A percentile compares a stretch with the other conserved stretches of the same genome.
Conservation (phyloP, 345 rosid species). For the Citrus cavaleriei region DNA sequence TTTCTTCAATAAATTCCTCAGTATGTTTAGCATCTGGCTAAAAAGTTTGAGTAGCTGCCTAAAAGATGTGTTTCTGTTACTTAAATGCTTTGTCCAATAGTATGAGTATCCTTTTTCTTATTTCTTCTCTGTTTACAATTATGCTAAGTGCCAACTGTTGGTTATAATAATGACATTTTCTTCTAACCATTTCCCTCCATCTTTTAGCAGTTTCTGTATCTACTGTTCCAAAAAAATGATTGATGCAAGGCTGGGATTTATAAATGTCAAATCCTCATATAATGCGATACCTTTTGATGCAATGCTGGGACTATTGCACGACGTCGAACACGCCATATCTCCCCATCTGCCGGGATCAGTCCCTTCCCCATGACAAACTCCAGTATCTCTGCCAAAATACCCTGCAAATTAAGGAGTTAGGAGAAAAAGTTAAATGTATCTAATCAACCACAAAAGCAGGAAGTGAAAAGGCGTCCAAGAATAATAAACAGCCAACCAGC, state of each 20-base stretch:
- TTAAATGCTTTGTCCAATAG: not conserved
- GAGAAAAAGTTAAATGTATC: constrained; percentile 11
- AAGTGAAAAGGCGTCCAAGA: not conserved
- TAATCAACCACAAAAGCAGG: not conserved
- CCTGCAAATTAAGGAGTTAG: constrained; percentile 46
- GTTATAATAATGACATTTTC: not conserved
- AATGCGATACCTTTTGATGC: constrained; percentile 67
- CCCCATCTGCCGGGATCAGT: constrained; percentile 95
- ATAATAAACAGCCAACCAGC: not conserved
- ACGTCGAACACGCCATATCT: constrained; percentile 89
- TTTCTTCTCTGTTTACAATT: not conserved
- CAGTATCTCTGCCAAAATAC: constrained; percentile 86
- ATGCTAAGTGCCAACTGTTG: not conserved
- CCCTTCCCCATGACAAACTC: constrained; percentile 99
- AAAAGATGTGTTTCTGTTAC: not conserved
- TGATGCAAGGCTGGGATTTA: not conserved
- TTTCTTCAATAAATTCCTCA: no score
- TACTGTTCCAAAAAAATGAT: not conserved
- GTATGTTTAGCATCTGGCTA: not conserved
- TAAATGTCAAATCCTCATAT: not conserved
- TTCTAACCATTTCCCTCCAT: not conserved
- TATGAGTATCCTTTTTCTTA: not conserved
- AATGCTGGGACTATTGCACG: constrained; percentile 93
- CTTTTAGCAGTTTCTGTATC: not conserved
- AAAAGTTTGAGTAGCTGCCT: not conserved